Evolutionary conservation across 1,139 yeast species (phyloP).

Genomic region (Saccharomyces hybrid): DNA sequence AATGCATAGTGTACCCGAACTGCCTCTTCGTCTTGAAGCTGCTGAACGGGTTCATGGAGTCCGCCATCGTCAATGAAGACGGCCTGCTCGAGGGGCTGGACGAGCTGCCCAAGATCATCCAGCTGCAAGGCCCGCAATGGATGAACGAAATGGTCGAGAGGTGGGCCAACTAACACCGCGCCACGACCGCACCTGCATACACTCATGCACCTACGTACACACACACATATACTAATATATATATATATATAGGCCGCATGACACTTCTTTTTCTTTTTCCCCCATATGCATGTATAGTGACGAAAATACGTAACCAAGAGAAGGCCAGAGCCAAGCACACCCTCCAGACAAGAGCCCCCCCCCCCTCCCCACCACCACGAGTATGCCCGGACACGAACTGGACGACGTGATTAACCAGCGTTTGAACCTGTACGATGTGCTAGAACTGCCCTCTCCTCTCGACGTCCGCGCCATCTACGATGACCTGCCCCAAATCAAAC

Average conservation of each 20-base stretch:
- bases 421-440: constrained; percentile 17
- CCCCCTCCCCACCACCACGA: neutral
- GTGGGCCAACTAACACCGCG: constrained; percentile 41
- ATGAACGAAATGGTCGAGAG: constrained; percentile 73
- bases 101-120: constrained; percentile 45
- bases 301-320: too few species aligned
- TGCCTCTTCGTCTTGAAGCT: constrained; percentile 55
- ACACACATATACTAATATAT: neutral
- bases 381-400: neutral
- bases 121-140: constrained; percentile 52
- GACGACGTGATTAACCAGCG: constrained; percentile 2
- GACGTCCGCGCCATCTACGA: constrained; percentile 4
- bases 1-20: constrained; percentile 64
- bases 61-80: constrained; percentile 25
- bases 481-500: constrained; percentile 48
- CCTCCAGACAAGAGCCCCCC: neutral
- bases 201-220: neutral
- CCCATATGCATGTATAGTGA: neutral
- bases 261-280: neutral
- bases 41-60: constrained; percentile 36
- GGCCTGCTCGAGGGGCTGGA: constrained; percentile 35
- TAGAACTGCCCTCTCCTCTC: constrained; percentile 12
- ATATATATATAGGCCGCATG: neutral
- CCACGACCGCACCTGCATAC: neutral
- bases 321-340: neutral